A percentile compares a stretch with the other conserved stretches of the same genome.
phyloP scores from a whole-genome alignment of 768 basidiomycete species.

The Cyclocybe aegerita region DNA sequence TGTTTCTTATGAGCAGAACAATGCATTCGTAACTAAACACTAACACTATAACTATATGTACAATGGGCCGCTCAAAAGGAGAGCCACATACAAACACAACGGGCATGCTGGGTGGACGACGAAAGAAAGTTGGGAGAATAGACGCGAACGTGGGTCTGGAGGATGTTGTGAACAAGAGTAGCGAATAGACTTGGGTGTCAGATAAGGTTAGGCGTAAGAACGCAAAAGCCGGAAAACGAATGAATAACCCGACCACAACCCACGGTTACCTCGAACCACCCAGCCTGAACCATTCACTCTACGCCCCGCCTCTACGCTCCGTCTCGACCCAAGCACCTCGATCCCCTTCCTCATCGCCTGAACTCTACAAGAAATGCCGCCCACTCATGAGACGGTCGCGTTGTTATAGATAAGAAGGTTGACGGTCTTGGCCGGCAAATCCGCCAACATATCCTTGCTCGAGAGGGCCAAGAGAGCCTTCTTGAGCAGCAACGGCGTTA shows the following conservation, averaged over 20 bases:
- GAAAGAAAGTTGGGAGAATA: too few relatives aligned
- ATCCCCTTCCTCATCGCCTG: neutral
- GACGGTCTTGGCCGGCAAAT: conserved; percentile 52
- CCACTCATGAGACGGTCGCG: conserved; percentile 39
- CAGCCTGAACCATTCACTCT: too few relatives aligned
- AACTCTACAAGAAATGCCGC: neutral
- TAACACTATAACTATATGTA: too few relatives aligned
- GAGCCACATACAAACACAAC: too few relatives aligned
- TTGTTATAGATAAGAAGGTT: conserved; percentile 86
- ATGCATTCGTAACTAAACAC: too few relatives aligned
- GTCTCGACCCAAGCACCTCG: neutral
- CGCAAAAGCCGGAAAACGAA: neutral
- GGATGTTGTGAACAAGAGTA: too few relatives aligned
- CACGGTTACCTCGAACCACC: neutral
- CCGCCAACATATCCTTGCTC: conserved; percentile 46
- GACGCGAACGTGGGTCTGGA: too few relatives aligned
- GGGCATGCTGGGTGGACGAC: too few relatives aligned
- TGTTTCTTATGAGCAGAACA: too few relatives aligned
- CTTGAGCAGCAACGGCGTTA: conserved; percentile 55
- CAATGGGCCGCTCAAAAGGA: neutral
- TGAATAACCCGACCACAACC: neutral
- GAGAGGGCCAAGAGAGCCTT: conserved; percentile 64
- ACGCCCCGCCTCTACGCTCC: too few relatives aligned
- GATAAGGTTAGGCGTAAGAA: too few relatives aligned
- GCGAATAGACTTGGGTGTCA: too few relatives aligned